A percentile compares a stretch with the other conserved stretches of the same genome.
Conservation (phyloP, 2,329 filamentous ascomycete species). For the Diplodia intermedia region DNA sequence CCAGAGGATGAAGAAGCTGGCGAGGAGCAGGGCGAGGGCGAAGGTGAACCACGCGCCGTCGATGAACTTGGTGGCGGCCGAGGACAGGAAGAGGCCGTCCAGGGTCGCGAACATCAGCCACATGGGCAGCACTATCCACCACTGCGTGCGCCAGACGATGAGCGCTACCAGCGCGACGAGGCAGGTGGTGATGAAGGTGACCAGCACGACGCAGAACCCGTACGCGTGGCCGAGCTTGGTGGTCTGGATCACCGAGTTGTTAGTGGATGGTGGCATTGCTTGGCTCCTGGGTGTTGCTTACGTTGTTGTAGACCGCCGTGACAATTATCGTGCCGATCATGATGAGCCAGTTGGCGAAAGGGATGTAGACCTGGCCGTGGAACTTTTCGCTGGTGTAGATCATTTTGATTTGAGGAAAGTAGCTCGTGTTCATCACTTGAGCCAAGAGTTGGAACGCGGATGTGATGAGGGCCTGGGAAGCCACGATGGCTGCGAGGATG, state of each 20-base stretch:
- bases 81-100: constrained; percentile 73
- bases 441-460: constrained; percentile 66
- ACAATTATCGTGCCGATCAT: constrained; percentile 78
- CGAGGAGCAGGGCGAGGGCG: constrained; percentile 66
- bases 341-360: constrained; percentile 76
- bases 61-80: constrained; percentile 74
- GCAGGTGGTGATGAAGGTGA: constrained; percentile 78
- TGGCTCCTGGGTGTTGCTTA: constrained; percentile 42
- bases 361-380: constrained; percentile 78
- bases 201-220: constrained; percentile 77
- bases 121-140: constrained; percentile 65
- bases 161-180: constrained; percentile 75
- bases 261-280: not conserved
- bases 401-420: constrained; percentile 78
- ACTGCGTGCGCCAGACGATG: constrained; percentile 71
- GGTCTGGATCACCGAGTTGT: not conserved
- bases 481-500: constrained; percentile 74
- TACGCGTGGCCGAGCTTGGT: constrained; percentile 35
- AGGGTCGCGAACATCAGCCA: constrained; percentile 71
- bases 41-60: constrained; percentile 81
- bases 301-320: constrained; percentile 74
- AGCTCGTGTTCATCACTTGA: constrained; percentile 74
- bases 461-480: constrained; percentile 74
- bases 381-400: constrained; percentile 73
- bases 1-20: constrained; percentile 74